Conservation (phyloP, 2,329 filamentous ascomycete species). For the Arthrobotrys sphaeroides region DNA sequence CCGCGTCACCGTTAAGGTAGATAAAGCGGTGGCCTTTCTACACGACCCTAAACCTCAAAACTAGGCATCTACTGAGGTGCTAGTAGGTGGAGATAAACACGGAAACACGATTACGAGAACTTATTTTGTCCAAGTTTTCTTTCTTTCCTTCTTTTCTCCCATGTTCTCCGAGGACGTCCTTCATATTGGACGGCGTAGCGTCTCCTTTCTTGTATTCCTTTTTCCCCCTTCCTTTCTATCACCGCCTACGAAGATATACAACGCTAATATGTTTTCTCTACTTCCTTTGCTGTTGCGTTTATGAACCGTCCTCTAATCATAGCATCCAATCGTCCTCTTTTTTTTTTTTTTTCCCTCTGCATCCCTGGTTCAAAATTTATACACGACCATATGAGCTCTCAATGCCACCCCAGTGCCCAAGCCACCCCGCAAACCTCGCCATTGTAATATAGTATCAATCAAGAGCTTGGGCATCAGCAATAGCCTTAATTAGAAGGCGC, state of each 20-base stretch:
- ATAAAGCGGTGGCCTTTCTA: no score
- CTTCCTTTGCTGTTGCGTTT: background rate
- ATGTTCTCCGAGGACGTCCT: background rate
- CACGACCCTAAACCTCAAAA: no score
- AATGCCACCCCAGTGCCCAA: background rate
- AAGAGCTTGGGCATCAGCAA: background rate
- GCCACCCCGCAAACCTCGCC: background rate
- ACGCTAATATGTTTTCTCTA: background rate
- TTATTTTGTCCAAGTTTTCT: background rate
- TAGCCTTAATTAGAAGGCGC: background rate
- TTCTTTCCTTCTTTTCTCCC: background rate
- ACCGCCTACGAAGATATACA: background rate
- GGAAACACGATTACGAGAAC: background rate
- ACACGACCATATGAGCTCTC: constrained; percentile 3
- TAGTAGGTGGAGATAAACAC: background rate
- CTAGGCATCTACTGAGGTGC: no score
- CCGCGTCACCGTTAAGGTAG: no score
- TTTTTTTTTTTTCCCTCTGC: background rate
- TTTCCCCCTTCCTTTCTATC: constrained; percentile 10
- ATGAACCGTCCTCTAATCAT: background rate
- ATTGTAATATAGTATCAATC: background rate
- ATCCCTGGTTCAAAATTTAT: background rate
- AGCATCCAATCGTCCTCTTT: background rate
- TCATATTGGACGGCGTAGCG: constrained; percentile 9
- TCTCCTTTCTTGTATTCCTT: background rate